Evolutionary conservation across 345 rosid species (phyloP), one percentile per base, ranked within the genome.

Genomic region (Arabis hirsuta): DNA sequence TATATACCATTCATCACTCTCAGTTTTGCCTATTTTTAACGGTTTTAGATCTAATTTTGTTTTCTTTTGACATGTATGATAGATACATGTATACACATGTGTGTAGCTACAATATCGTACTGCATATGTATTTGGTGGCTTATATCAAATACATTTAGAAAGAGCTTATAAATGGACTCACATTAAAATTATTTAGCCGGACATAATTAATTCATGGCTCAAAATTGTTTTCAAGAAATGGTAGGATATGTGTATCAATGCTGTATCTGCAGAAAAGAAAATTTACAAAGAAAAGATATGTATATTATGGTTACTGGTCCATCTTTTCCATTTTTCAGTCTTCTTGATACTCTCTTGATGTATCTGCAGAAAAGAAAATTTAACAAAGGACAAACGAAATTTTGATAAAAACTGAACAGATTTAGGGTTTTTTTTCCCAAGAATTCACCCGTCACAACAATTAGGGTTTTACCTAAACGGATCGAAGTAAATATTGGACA

Each of bases 111-210:
- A 51, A 5, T 24, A n/a, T 65, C 38, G 14, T 38, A 38, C 13
- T 13, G n/a, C 55, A 20, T 48, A 4, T 56, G 19, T 67, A 54
- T 29, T 22, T 34, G 22, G 3, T 34, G 22, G 3, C 9, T 50
- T 11, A 5, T 68, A 68, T 38, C 47, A 56, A 56, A 32, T 56
- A 69, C 45, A 69, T 34, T 22, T 24, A 38, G 4, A 57, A 58
- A 22, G 10, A 34, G 27, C 22, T 22, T 46, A n/a, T n/a, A 46
- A 19, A n/a, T 38, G 19, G 44, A 34, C 36, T 69, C 55, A 20
- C 9, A 34, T 1, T 22, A 34, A n/a, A 46, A 48, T 0, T 9
- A 24, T 34, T 9, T 47, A 36, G 38, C 57, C 29, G 50, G 46
- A 39, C 9, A 47, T 47, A 5, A 32, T 22, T 34, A 34, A 0